Evolutionary conservation across 768 basidiomycete genomes (phyloP).

Genomic region (Lyophyllum atratum): DNA sequence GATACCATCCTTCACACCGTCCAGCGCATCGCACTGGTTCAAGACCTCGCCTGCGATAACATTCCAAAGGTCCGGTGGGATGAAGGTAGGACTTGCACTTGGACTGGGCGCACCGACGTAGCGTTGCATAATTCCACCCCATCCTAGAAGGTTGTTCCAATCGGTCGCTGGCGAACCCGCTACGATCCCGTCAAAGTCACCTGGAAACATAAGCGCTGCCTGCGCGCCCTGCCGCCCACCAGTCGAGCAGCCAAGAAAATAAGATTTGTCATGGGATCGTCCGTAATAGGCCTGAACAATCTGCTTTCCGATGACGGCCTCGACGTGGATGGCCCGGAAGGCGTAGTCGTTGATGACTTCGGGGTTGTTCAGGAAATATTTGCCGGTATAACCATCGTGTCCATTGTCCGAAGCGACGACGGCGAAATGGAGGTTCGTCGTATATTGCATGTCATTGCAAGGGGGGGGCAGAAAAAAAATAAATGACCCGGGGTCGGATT

Average conservation of each 20-base stretch:
- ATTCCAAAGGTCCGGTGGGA: not conserved
- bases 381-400: conserved; percentile 1
- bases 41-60: conserved; percentile 7
- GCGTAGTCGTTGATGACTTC: conserved; percentile 11
- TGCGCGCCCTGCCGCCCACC: conserved; percentile 9
- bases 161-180: conserved; percentile 2
- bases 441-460: too few relatives aligned
- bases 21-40: conserved; percentile 13
- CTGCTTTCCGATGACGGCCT: not conserved
- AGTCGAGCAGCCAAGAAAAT: conserved; percentile 10
- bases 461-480: not conserved
- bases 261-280: not conserved
- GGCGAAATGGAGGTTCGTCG: too few relatives aligned
- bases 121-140: not conserved
- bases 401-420: conserved; percentile 5
- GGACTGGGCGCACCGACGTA: not conserved
- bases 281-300: not conserved
- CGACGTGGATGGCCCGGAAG: conserved; percentile 4
- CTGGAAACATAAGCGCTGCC: conserved; percentile 10
- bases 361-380: not conserved
- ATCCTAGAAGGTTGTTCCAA: not conserved
- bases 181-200: conserved; percentile 12
- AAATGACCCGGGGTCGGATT: not conserved
- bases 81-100: not conserved
- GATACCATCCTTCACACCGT: conserved; percentile 15